Base-by-base conservation (phyloP, 495 filamentous ascomycete genomes). In the Neurospora terricola region DNA sequence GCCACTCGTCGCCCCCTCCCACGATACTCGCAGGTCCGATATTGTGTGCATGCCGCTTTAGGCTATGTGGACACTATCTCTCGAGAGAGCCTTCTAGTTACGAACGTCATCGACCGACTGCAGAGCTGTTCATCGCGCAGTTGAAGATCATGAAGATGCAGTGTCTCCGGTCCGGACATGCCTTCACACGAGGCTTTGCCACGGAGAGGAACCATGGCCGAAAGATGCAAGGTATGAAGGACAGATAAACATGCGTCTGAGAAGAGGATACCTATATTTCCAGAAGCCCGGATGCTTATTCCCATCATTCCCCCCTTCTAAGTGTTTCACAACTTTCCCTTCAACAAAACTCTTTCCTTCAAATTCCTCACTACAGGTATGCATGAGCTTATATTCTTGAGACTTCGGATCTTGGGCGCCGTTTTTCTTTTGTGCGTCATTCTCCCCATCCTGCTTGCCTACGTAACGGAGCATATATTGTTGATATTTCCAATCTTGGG, bases 71-170 rank as follows among this genome's bases (percentile, higher is more conserved):
- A 14, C 21, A 23, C 21, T 12, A 0, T 12, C 4, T 54, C 10
- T 0, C 45, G 1, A 0, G 21, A 27, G 21, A 54, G 5, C 5
- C 0, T 23, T 0, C 0, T 12, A 12, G 21, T 54, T 12, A 23
- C 10, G 5, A 0, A 5, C n/a, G 2, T 14, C 21, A 54, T 23
- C 21, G 11, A 3, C 45, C 10, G 21, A 12, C n/a, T 0, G 5
- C 45, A 54, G 10, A 1, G 18, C 43, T 48, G 8, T 21, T 21
- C 4, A 48, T 48, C n/a, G 1, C n/a, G n/a, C 45, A 54, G n/a
- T 23, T 54, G 1, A 1, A 12, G 9, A 54, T 54, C 2, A 54
- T 5, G 4, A 23, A 54, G 1, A 54, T 21, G 45, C 10, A 54
- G n/a, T 54, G 45, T 54, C 21, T 4, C 21, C 21, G 45, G 45